Base-by-base conservation (phyloP, 306 rosid species). In the Dryas octopetala region DNA sequence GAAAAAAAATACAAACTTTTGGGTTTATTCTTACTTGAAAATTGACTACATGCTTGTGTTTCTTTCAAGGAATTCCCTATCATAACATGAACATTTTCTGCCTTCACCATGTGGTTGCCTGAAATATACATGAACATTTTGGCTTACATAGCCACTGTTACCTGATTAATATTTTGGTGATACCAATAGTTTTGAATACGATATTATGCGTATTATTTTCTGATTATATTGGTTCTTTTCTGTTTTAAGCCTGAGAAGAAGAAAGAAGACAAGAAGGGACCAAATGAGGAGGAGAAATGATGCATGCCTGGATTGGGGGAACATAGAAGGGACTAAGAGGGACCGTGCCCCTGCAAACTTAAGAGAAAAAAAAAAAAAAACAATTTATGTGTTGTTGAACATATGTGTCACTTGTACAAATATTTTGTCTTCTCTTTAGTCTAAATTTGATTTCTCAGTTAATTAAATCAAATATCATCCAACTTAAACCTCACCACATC, bases 251-350 rank as follows among this genome's bases (percentile, higher is more conserved):
- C 87, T 68, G 82, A 93, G 86, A 91, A 93, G 93, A 89, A 91
- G 83, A 67, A 84, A 8, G 97, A 93, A 45, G 98, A 89, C 77
- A 86, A 89, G 74, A 85, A 85, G 71, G 83, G 85, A 68, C 78
- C 92, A 19, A 81, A 80, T 68, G 97, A 93, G 57, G 93, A 85
- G 66, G 93, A 85, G 63, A 85, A 91, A 82, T 83, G 82, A 87
- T 70, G 83, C 77, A 66, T 50, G 43, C 46, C 49, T 0, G 74
- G 80, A 74, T 74, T 40, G 17, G 38, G 38, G 38, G 38, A 32
- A 32, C 38, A 32, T 32, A 32, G 38, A 32, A 32, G 38, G 38
- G 38, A 32, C 38, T 32, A 32, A 32, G 38, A 32, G 38, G 38
- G 38, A 32, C 38, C 38, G 1, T 32, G 2, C 38, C 38, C 38